phyloP scores from a whole-genome alignment of 2,329 filamentous ascomycete species.

The Stagonosporopsis cucurbitacearum region DNA sequence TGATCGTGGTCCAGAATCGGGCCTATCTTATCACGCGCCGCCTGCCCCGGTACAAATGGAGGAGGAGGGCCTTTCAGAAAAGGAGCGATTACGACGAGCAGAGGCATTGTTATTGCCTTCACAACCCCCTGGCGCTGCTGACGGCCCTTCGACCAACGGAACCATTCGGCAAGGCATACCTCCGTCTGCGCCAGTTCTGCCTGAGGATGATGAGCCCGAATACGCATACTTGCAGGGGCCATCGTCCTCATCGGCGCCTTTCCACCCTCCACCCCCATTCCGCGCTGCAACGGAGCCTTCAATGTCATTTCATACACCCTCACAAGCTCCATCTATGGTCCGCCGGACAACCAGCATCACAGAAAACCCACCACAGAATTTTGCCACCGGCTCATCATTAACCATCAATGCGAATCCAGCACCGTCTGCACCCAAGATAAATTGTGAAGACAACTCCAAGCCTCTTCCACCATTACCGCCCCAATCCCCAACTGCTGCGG shows the following conservation, averaged over 20 bases:
- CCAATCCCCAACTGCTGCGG: conserved; percentile 26
- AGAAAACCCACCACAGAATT: conserved; percentile 24
- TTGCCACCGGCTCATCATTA: conserved; percentile 30
- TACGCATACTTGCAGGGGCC: conserved; percentile 29
- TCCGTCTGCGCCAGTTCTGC: conserved; percentile 46
- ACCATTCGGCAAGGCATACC: conserved; percentile 36
- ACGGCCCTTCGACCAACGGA: conserved; percentile 50
- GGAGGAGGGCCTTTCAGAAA: conserved; percentile 75
- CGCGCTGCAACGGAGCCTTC: conserved; percentile 22
- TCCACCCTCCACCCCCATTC: conserved; percentile 38
- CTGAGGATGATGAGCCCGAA: conserved; percentile 41
- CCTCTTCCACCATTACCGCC: conserved; percentile 32
- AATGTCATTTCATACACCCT: conserved; percentile 14
- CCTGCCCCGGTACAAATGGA: conserved; percentile 60
- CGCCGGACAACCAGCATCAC: conserved; percentile 19
- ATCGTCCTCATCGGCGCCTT: conserved; percentile 29
- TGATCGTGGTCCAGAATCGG: conserved; percentile 37
- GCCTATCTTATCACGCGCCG: conserved; percentile 58
- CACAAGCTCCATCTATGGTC: conserved; percentile 22
- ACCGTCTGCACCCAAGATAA: conserved; percentile 14
- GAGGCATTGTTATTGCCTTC: conserved; percentile 84
- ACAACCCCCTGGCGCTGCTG: conserved; percentile 65
- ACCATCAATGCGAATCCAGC: conserved; percentile 29
- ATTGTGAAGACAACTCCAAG: conserved; percentile 23
- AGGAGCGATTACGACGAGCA: conserved; percentile 77